These are phyloP conservation scores for Yarrowia yakushimensis DNA, from an alignment of 805 yeast species.

Conservation along the genomic window DNA sequence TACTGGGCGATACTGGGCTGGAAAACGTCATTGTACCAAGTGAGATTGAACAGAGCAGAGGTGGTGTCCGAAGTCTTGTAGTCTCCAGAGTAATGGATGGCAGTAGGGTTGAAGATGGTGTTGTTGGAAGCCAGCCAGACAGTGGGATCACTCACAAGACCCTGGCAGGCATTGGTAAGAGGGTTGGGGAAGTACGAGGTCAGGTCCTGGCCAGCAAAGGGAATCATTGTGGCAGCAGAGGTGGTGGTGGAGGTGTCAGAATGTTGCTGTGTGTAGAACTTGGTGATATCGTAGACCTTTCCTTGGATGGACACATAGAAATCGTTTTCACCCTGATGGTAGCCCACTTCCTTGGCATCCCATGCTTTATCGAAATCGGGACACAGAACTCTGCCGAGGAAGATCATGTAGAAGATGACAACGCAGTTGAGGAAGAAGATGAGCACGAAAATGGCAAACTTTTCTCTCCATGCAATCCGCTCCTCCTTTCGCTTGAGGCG, in stretches of 20 bases:
- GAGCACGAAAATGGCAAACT: conserved; percentile 43
- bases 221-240: conserved; percentile 37
- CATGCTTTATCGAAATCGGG: conserved; percentile 42
- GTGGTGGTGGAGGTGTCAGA: conserved; percentile 41
- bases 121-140: conserved; percentile 36
- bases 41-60: conserved; percentile 38
- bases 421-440: conserved; percentile 42
- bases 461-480: conserved; percentile 40
- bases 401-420: conserved; percentile 38
- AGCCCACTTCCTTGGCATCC: conserved; percentile 37
- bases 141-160: conserved; percentile 37
- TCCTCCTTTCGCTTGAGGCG: conserved; percentile 38
- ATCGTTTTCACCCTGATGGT: conserved; percentile 33
- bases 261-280: conserved; percentile 42
- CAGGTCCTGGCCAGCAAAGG: conserved; percentile 42
- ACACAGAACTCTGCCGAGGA: conserved; percentile 42
- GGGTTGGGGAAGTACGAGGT: conserved; percentile 44
- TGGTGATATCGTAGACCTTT: conserved; percentile 40
- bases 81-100: conserved; percentile 39
- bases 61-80: conserved; percentile 31
- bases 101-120: conserved; percentile 35
- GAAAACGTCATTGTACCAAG: conserved; percentile 41
- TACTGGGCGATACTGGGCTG: conserved; percentile 40
- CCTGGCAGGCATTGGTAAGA: conserved; percentile 41
- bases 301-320: conserved; percentile 42